These are phyloP conservation scores for Vanrija pseudolonga DNA, from an alignment of 1,284 basidiomycete species.

Conservation along the genomic window DNA sequence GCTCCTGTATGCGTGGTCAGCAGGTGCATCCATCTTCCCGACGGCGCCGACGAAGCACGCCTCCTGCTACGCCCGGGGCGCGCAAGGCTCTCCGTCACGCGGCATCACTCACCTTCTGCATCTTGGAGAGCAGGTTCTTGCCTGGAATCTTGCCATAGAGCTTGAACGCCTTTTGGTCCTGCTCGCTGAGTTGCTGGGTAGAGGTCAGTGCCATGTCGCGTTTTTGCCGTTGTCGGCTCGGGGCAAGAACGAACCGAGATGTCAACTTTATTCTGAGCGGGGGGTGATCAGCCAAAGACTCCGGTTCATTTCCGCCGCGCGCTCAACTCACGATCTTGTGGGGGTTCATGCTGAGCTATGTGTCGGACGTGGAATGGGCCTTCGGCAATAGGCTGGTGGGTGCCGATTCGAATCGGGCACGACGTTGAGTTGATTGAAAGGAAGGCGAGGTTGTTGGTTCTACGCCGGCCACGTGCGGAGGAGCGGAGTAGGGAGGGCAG, in stretches of 20 bases:
- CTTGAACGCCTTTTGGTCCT: conserved; percentile 91
- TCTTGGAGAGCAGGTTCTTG: conserved; percentile 87
- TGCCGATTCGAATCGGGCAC: no score
- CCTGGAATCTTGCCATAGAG: conserved; percentile 91
- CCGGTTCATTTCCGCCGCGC: not conserved
- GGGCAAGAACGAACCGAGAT: conserved; percentile 38
- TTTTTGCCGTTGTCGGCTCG: not conserved
- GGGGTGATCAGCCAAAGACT: not conserved
- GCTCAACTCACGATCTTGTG: conserved; percentile 42
- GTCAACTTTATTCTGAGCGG: conserved; percentile 49
- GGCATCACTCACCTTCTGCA: conserved; percentile 73
- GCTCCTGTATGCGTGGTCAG: conserved; percentile 60
- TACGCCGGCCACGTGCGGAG: no score
- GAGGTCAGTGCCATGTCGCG: conserved; percentile 2
- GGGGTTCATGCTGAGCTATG: conserved; percentile 38
- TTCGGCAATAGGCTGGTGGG: not conserved
- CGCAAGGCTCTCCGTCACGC: not conserved
- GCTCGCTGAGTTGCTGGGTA: conserved; percentile 71
- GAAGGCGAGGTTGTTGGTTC: no score
- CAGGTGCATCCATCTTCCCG: not conserved
- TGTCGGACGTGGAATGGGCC: not conserved
- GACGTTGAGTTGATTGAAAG: no score
- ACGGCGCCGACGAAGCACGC: conserved; percentile 3
- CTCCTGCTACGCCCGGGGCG: not conserved
- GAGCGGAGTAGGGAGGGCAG: no score